phyloP scores from a whole-genome alignment of 352 stramenopile species.

The Globisporangium nunn region DNA sequence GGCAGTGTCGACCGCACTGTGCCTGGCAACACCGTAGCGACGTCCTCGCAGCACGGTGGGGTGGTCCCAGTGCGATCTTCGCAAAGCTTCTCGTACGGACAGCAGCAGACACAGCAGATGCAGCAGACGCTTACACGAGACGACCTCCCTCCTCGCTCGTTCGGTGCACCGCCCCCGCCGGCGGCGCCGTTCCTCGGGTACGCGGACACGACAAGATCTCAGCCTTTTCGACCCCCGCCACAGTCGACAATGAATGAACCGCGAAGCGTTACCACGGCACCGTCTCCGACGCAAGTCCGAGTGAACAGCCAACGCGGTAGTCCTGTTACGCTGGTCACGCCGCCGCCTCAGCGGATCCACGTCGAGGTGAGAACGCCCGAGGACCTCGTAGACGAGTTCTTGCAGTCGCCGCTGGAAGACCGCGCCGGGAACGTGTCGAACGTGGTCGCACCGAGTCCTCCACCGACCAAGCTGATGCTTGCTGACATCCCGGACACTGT shows the following conservation, averaged over 20 bases:
- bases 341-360: slow-evolving; percentile 18
- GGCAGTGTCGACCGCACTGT: slow-evolving; percentile 19
- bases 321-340: slow-evolving; percentile 10
- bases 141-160: slow-evolving; percentile 7
- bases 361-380: slow-evolving; percentile 27
- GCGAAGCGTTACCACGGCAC: slow-evolving; percentile 10
- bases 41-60: slow-evolving; percentile 3
- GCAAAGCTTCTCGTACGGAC: slow-evolving; percentile 41
- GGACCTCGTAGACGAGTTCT: slow-evolving; percentile 60
- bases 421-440: slow-evolving; percentile 16
- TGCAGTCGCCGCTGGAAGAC: slow-evolving; percentile 40
- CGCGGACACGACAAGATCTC: slow-evolving; percentile 29
- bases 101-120: slow-evolving; percentile 1
- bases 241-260: slow-evolving; percentile 8
- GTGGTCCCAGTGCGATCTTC: slow-evolving; percentile 20
- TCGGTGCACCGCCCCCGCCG: slow-evolving; percentile 29
- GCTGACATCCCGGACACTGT: slow-evolving; percentile 56
- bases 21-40: slow-evolving; percentile 1
- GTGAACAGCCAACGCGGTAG: slow-evolving; percentile 13
- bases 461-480: slow-evolving; percentile 36
- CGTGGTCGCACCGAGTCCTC: slow-evolving; percentile 9
- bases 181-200: slow-evolving; percentile 69
- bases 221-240: slow-evolving; percentile 27
- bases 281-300: slow-evolving; percentile 5
- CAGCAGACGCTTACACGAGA: slow-evolving; percentile 5